Conservation (phyloP, 495 filamentous ascomycete species). For the Hypoxylon trugodes region DNA sequence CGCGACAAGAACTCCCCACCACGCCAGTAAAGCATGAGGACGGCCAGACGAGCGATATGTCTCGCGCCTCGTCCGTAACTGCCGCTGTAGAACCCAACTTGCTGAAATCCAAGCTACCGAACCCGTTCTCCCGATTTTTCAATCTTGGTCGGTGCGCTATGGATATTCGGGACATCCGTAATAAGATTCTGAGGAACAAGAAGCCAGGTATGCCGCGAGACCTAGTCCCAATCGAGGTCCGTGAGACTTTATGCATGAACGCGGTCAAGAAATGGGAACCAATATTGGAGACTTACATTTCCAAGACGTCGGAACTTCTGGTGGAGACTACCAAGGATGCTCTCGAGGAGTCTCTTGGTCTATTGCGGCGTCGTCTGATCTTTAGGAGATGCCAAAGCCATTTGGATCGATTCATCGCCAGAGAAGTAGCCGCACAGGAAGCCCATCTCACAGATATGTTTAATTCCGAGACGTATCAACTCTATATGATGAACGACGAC, state of each 20-base stretch:
- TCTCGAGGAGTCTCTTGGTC: constrained; percentile 47
- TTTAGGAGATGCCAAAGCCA: constrained; percentile 48
- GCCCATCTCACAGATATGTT: constrained; percentile 46
- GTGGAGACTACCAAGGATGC: constrained; percentile 38
- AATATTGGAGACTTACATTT: constrained; percentile 47
- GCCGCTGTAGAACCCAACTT: no score
- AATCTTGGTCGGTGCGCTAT: constrained; percentile 36
- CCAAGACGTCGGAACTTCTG: constrained; percentile 46
- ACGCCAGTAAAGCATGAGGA: constrained; percentile 35
- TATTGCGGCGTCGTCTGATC: constrained; percentile 50
- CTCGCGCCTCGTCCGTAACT: constrained; percentile 25
- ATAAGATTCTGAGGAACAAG: constrained; percentile 47
- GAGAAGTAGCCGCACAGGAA: constrained; percentile 36
- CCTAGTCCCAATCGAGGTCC: constrained; percentile 52
- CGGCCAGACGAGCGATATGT: constrained; percentile 2
- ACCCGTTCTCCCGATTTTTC: constrained; percentile 30
- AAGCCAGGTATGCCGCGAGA: constrained; percentile 54
- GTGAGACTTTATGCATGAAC: constrained; percentile 49
- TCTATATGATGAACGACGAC: constrained; percentile 54
- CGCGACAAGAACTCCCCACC: constrained; percentile 12
- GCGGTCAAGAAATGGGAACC: constrained; percentile 49
- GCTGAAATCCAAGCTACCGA: neutral
- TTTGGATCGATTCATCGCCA: constrained; percentile 47
- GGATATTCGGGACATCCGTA: constrained; percentile 48
- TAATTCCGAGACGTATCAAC: constrained; percentile 48